Conservation (phyloP, 1,284 basidiomycete genomes). For the Trichosporon asahii region DNA sequence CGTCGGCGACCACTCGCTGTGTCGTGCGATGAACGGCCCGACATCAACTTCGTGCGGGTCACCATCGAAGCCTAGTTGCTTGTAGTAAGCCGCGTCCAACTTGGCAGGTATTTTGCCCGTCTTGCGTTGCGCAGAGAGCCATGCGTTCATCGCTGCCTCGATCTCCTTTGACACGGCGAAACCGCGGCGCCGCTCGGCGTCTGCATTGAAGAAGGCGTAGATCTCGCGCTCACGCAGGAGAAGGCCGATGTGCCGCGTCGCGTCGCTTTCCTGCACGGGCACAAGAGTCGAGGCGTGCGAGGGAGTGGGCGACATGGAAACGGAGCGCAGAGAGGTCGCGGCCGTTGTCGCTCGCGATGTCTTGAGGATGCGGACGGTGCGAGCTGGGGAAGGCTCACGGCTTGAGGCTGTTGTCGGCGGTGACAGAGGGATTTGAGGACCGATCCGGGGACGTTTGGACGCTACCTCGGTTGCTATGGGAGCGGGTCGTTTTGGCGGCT, state of each 20-base stretch:
- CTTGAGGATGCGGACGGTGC: not conserved
- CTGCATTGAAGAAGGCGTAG: slow-evolving; percentile 26
- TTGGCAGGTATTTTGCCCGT: slow-evolving; percentile 25
- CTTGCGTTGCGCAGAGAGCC: slow-evolving; percentile 24
- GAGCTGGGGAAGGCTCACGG: not conserved
- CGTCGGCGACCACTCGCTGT: slow-evolving; percentile 30
- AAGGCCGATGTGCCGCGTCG: slow-evolving; percentile 26
- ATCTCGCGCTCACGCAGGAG: slow-evolving; percentile 36
- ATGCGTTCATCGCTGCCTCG: slow-evolving; percentile 29
- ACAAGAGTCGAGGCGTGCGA: not conserved
- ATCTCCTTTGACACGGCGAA: slow-evolving; percentile 19
- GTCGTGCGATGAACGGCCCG: slow-evolving; percentile 25
- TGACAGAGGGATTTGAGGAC: not conserved
- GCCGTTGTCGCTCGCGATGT: not conserved
- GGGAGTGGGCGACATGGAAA: slow-evolving; percentile 17
- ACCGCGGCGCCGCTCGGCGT: slow-evolving; percentile 16
- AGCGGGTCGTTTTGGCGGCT: not conserved
- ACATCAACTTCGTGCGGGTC: slow-evolving; percentile 28
- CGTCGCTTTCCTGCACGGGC: not conserved
- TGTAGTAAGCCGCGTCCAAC: slow-evolving; percentile 28
- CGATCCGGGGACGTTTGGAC: not conserved
- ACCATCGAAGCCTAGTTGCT: slow-evolving; percentile 27
- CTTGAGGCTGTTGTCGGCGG: slow-evolving; percentile 11
- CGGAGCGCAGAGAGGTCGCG: slow-evolving; percentile 16
- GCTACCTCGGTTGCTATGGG: not conserved